Base-by-base conservation (phyloP, 148 eudicot genomes). In the Vaccinium vitisidaea region DNA sequence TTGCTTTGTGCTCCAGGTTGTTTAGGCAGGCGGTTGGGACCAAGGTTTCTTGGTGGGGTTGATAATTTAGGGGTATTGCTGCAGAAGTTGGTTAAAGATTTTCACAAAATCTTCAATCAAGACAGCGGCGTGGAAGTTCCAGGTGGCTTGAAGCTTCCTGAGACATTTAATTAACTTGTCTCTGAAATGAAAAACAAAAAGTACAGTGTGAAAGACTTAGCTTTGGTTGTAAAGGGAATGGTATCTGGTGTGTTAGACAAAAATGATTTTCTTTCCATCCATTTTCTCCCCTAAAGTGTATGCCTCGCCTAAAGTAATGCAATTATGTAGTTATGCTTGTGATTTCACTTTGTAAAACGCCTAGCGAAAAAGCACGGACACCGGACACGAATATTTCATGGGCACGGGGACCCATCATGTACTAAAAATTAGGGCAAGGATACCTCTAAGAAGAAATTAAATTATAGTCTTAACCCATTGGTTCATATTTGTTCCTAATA, bases 1-100 rank as follows among this genome's bases (percentile, higher is more conserved):
- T 27, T 50, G 10, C 5, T 50, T 79, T 48, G 27, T 84, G 79
- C 53, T 74, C 84, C 95, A 96, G 99, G 91, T 92, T 96, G 99
- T 92, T 90, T 94, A 89, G 98, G 98, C 84, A 92, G 98, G 87
- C 94, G 98, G 52, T 92, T 92, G 88, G 98, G 98, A 56, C 98
- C 99, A 82, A 91, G 86, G 91, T 90, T 95, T 88, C 94, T 94
- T 83, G 92, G 97, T 59, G 88, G 94, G 87, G 87, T 63, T 80
- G 90, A 92, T 89, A 94, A 93, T 90, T 88, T 96, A 82, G 97
- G 91, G 75, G 77, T 83, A 70, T 83, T 85, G 59, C 85, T 61
- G 87, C 99, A 95, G 97, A 92, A 90, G 88, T 86, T 95, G 85
- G 98, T 97, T 77, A 92, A 91, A 88, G 98, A 97, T 71, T 90